These are phyloP conservation scores for Rostrohypoxylon terebratum DNA, from an alignment of 495 filamentous ascomycete species.

Conservation along the genomic window DNA sequence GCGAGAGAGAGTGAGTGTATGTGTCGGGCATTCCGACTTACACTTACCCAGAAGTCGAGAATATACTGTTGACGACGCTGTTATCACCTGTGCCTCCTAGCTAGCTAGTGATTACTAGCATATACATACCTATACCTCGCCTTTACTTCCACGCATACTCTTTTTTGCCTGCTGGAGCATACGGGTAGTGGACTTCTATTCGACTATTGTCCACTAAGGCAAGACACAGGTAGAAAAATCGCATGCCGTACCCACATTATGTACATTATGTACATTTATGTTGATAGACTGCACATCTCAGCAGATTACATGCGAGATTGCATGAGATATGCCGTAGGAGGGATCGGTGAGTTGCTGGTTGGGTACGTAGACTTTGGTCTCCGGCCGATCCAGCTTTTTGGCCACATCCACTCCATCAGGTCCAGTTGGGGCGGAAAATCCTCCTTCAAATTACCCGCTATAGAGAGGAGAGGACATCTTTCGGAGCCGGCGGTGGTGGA, in stretches of 20 bases:
- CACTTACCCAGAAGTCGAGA: slow-evolving; percentile 13
- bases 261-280: background rate
- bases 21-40: slow-evolving; percentile 46
- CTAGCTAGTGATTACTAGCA: background rate
- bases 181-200: slow-evolving; percentile 17
- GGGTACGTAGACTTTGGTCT: slow-evolving; percentile 5
- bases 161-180: slow-evolving; percentile 13
- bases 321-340: slow-evolving; percentile 31
- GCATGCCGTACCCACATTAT: slow-evolving; percentile 30
- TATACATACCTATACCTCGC: slow-evolving; percentile 7
- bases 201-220: slow-evolving; percentile 31
- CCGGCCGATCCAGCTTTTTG: slow-evolving; percentile 27
- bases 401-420: slow-evolving; percentile 34
- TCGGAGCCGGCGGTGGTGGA: slow-evolving; percentile 27
- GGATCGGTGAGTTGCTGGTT: slow-evolving; percentile 29
- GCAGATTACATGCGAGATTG: slow-evolving; percentile 32
- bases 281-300: slow-evolving; percentile 19
- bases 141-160: slow-evolving; percentile 6
- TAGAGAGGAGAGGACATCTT: background rate
- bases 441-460: slow-evolving; percentile 8
- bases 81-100: slow-evolving; percentile 1
- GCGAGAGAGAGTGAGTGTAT: slow-evolving; percentile 19
- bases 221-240: slow-evolving; percentile 32
- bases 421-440: background rate
- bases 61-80: slow-evolving; percentile 8